Conservation (phyloP, 2,329 filamentous ascomycete species). For the Penicillium sp. region DNA sequence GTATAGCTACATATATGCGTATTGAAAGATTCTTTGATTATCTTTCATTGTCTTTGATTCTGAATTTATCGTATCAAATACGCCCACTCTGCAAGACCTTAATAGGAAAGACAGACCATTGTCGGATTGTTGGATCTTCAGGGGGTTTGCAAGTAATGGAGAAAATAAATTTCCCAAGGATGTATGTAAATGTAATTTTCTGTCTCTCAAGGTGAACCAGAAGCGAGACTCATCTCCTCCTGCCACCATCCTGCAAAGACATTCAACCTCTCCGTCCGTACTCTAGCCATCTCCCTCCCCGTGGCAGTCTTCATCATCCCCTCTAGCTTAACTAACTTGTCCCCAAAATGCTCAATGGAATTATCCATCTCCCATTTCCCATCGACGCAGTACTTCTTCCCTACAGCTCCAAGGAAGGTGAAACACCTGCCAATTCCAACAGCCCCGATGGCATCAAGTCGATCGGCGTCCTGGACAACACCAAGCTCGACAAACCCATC, state of each 20-base stretch:
- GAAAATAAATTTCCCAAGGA: not conserved
- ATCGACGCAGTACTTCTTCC: slow-evolving; percentile 26
- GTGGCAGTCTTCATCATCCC: slow-evolving; percentile 60
- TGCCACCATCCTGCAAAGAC: slow-evolving; percentile 57
- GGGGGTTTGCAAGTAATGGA: not conserved
- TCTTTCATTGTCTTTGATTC: not conserved
- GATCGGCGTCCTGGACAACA: slow-evolving; percentile 88
- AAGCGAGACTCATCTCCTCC: slow-evolving; percentile 43
- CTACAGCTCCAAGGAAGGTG: slow-evolving; percentile 67
- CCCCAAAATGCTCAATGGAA: slow-evolving; percentile 72
- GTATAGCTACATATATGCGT: not conserved
- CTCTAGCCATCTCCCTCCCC: slow-evolving; percentile 51
- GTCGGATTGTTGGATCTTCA: not conserved
- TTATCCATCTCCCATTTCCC: slow-evolving; percentile 56
- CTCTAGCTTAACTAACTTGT: slow-evolving; percentile 69
- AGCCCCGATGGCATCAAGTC: slow-evolving; percentile 86
- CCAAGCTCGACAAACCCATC: slow-evolving; percentile 68
- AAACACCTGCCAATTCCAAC: slow-evolving; percentile 80
- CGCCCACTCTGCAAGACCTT: not conserved
- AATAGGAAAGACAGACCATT: not conserved
- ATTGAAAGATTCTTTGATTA: not conserved
- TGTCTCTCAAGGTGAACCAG: not conserved
- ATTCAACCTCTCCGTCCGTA: slow-evolving; percentile 50
- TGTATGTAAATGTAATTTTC: not conserved
- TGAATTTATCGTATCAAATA: not conserved